Evolutionary conservation across 1,284 basidiomycete genomes (phyloP).

Genomic region (Malassezia brasiliensis): DNA sequence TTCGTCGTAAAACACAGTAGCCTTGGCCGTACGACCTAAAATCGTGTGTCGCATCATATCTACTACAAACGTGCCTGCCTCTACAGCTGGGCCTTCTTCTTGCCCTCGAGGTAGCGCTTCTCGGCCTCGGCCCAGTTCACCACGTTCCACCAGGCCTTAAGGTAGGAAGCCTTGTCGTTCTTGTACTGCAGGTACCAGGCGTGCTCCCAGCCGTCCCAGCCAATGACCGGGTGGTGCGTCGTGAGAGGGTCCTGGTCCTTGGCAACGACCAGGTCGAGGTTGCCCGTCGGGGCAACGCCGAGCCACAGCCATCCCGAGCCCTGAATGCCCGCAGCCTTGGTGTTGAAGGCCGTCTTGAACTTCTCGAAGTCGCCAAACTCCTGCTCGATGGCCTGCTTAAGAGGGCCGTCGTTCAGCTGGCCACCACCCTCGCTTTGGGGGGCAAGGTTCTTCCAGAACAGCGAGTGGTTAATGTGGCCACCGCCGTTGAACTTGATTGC

Average conservation of each 20-base stretch:
- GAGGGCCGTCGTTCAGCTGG: conserved; percentile 57
- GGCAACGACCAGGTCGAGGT: conserved; percentile 71
- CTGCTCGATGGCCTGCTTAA: conserved; percentile 70
- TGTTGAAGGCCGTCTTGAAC: conserved; percentile 69
- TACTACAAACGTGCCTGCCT: background rate
- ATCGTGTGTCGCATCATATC: no score
- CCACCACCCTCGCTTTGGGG: conserved; percentile 51
- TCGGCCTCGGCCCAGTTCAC: conserved; percentile 20
- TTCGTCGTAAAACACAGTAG: no score
- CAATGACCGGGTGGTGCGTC: conserved; percentile 75
- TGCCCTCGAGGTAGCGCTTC: conserved; percentile 13
- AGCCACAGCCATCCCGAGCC: conserved; percentile 99
- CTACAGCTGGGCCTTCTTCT: conserved; percentile 17
- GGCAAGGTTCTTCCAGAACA: conserved; percentile 90
- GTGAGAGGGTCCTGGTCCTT: conserved; percentile 93
- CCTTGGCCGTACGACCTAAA: no score
- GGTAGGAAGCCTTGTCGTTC: conserved; percentile 26
- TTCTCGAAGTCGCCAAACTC: conserved; percentile 75
- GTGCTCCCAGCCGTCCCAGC: conserved; percentile 95
- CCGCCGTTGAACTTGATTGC: conserved; percentile 87
- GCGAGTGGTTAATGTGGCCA: conserved; percentile 65
- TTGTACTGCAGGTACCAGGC: conserved; percentile 50
- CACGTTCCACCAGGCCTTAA: conserved; percentile 21
- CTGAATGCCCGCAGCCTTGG: conserved; percentile 83
- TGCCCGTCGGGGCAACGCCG: conserved; percentile 51